Conservation (phyloP, 2,329 filamentous ascomycete genomes). For the Fusarium sp. region DNA sequence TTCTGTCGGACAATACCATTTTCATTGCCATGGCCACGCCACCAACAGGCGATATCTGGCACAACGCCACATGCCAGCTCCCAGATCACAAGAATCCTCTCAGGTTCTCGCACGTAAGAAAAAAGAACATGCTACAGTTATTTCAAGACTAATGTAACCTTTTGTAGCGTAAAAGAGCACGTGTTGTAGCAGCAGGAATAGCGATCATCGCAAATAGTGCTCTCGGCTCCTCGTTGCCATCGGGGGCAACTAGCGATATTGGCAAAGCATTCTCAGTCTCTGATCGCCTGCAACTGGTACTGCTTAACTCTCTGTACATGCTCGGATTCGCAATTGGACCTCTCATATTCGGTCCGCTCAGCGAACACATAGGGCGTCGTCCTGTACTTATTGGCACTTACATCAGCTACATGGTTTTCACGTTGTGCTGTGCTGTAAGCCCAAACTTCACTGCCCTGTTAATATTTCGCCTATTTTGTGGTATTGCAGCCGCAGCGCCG, state of each 20-base stretch:
- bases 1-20: too few species aligned
- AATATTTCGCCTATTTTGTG: conserved; percentile 56
- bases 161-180: conserved; percentile 17
- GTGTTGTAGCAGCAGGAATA: conserved; percentile 53
- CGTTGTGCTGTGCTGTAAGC: conserved; percentile 55
- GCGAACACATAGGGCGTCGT: conserved; percentile 52
- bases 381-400: conserved; percentile 53
- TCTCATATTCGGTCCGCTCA: conserved; percentile 52
- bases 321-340: conserved; percentile 53
- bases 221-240: conserved; percentile 53
- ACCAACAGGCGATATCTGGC: too few species aligned
- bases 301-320: conserved; percentile 55
- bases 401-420: conserved; percentile 52
- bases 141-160: too few species aligned
- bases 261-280: conserved; percentile 47
- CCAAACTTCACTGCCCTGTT: conserved; percentile 60
- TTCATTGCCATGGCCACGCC: too few species aligned
- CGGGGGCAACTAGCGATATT: conserved; percentile 52
- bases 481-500: conserved; percentile 52
- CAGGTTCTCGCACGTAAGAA: conserved; percentile 49
- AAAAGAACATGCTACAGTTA: conserved; percentile 7
- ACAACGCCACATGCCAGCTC: too few species aligned
- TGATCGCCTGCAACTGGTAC: conserved; percentile 43
- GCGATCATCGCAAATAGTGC: conserved; percentile 55
- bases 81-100: conserved; percentile 40